These are phyloP conservation scores for Fusarium sp. DNA, from an alignment of 2,329 filamentous ascomycete species.

Conservation along the genomic window DNA sequence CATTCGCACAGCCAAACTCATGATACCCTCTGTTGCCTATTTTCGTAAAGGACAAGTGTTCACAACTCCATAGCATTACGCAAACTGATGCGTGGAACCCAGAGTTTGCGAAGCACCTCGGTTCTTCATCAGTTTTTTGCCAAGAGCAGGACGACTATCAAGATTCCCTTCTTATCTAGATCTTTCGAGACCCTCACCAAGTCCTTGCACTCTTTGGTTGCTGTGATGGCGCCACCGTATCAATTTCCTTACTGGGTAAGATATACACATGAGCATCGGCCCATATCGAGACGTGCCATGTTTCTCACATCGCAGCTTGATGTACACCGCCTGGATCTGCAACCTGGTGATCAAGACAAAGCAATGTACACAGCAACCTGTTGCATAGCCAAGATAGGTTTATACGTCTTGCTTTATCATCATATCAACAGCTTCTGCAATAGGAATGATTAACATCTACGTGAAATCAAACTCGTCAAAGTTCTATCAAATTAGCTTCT, in stretches of 20 bases:
- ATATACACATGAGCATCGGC: neutral
- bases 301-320: neutral
- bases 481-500: conserved; percentile 38
- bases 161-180: neutral
- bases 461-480: conserved; percentile 11
- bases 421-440: neutral
- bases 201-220: neutral
- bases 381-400: neutral
- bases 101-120: neutral
- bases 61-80: conserved; percentile 11
- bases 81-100: neutral
- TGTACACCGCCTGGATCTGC: neutral
- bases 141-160: neutral
- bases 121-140: neutral
- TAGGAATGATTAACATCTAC: neutral
- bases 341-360: neutral
- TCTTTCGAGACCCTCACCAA: conserved; percentile 1
- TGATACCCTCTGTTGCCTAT: conserved; percentile 9
- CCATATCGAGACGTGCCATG: neutral
- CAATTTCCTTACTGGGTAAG: neutral
- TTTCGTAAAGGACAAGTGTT: conserved; percentile 32
- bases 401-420: neutral
- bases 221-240: neutral
- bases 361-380: neutral
- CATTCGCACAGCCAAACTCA: conserved; percentile 15